These are phyloP conservation scores for Daldinia vernicosa DNA, from an alignment of 495 filamentous ascomycete species.

Conservation along the genomic window DNA sequence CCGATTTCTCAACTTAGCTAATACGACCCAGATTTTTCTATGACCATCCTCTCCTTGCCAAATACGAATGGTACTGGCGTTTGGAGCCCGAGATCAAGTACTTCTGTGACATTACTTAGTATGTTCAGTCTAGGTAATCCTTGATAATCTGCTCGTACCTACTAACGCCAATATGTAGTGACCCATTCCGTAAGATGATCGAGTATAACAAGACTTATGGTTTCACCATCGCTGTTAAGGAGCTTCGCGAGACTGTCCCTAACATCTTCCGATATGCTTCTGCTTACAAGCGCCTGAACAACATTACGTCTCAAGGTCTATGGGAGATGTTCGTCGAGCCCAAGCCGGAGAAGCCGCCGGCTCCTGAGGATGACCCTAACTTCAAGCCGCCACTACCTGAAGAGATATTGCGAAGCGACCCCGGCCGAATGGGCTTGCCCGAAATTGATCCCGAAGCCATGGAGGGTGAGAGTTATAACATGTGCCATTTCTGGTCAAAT, in stretches of 20 bases:
- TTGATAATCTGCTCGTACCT: neutral
- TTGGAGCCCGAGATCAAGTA: slow-evolving; percentile 99
- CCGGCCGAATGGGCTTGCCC: slow-evolving; percentile 72
- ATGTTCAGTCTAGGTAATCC: slow-evolving; percentile 54
- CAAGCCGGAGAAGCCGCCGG: slow-evolving; percentile 63
- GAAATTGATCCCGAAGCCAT: slow-evolving; percentile 92
- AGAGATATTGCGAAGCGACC: slow-evolving; percentile 81
- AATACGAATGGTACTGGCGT: slow-evolving; percentile 99
- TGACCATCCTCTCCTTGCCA: slow-evolving; percentile 92
- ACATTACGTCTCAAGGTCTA: slow-evolving; percentile 87
- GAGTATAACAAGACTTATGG: slow-evolving; percentile 96
- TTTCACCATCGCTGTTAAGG: slow-evolving; percentile 99
- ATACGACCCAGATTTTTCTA: slow-evolving; percentile 81
- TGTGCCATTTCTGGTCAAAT: slow-evolving; percentile 99
- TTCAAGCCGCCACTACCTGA: slow-evolving; percentile 80
- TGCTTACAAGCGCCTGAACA: slow-evolving; percentile 95
- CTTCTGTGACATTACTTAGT: slow-evolving; percentile 99
- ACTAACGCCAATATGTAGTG: slow-evolving; percentile 61
- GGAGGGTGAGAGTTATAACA: slow-evolving; percentile 98
- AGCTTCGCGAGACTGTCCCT: slow-evolving; percentile 95
- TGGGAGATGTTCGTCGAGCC: slow-evolving; percentile 99
- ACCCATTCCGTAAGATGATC: slow-evolving; percentile 95
- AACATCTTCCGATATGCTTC: slow-evolving; percentile 99
- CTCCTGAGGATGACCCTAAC: slow-evolving; percentile 66
- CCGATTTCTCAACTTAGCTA: slow-evolving; percentile 26